Conservation (phyloP, 768 basidiomycete genomes). For the Hericium erinaceus region DNA sequence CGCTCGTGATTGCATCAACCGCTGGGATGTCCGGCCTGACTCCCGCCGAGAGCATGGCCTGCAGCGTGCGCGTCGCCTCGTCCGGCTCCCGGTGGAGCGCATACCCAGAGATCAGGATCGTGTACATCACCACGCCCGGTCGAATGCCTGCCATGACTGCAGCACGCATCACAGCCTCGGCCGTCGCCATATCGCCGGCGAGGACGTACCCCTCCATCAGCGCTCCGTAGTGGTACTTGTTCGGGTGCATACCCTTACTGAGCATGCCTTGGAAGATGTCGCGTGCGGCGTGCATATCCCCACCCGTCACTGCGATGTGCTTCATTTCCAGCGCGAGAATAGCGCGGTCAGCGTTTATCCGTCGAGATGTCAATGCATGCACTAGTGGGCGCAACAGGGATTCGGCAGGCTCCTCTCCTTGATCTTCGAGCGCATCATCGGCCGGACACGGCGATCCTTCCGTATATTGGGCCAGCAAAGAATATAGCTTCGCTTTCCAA, state of each 20-base stretch:
- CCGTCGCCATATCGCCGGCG: constrained; percentile 49
- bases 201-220: constrained; percentile 67
- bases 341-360: constrained; percentile 45
- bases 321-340: constrained; percentile 55
- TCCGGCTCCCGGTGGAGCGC: constrained; percentile 49
- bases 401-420: constrained; percentile 15
- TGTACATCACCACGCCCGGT: constrained; percentile 63
- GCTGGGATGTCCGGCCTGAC: constrained; percentile 62
- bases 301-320: constrained; percentile 45
- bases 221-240: constrained; percentile 61
- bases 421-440: background rate
- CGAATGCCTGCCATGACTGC: constrained; percentile 40
- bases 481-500: background rate
- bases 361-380: constrained; percentile 36
- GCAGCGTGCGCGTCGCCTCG: constrained; percentile 45
- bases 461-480: background rate
- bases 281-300: constrained; percentile 42
- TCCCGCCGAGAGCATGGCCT: constrained; percentile 50
- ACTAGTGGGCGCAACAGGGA: constrained; percentile 32
- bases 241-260: constrained; percentile 60
- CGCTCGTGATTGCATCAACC: constrained; percentile 62
- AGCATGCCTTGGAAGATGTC: constrained; percentile 51
- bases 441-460: background rate
- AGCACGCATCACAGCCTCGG: constrained; percentile 45
- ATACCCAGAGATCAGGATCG: constrained; percentile 66